These are phyloP conservation scores for Metschnikowia hibisci DNA, from an alignment of 805 yeast species.

Conservation along the genomic window DNA sequence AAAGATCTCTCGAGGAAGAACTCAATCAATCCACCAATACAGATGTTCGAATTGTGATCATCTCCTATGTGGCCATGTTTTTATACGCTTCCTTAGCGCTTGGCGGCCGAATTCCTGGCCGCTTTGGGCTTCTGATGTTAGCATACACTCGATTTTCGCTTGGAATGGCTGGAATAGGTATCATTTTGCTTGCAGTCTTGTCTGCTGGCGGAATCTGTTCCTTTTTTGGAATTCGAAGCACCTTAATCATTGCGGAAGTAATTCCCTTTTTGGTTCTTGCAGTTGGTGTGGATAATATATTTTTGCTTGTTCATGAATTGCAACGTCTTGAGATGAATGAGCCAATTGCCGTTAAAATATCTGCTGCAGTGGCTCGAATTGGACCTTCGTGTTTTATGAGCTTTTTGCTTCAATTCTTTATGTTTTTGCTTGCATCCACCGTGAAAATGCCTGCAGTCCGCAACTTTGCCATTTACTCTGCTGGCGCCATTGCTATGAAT, in stretches of 20 bases:
- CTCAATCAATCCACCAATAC: slow-evolving; percentile 76
- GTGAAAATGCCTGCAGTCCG: slow-evolving; percentile 96
- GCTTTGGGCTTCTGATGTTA: slow-evolving; percentile 27
- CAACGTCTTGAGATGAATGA: slow-evolving; percentile 41
- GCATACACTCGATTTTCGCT: slow-evolving; percentile 62
- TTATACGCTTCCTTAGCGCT: slow-evolving; percentile 80
- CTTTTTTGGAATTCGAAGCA: slow-evolving; percentile 72
- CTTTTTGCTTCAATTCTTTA: slow-evolving; percentile 70
- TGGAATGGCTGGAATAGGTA: slow-evolving; percentile 79
- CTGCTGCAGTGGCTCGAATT: slow-evolving; percentile 50
- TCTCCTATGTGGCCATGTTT: slow-evolving; percentile 85
- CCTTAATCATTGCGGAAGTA: slow-evolving; percentile 92
- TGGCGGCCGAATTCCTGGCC: slow-evolving; percentile 52
- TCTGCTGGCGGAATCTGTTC: slow-evolving; percentile 83
- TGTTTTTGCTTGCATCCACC: slow-evolving; percentile 71
- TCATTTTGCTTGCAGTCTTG: slow-evolving; percentile 75
- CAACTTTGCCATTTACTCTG: slow-evolving; percentile 88
- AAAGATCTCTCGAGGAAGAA: slow-evolving; percentile 79
- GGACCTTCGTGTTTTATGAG: slow-evolving; percentile 87
- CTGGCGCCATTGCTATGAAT: slow-evolving; percentile 78
- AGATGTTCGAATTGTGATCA: slow-evolving; percentile 62
- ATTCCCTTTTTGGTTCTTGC: slow-evolving; percentile 92
- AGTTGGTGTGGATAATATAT: slow-evolving; percentile 93
- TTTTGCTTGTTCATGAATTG: slow-evolving; percentile 77
- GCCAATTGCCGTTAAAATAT: not conserved